These are phyloP conservation scores for Cladochytrium tenue DNA, from an alignment of 371 early-diverging fungal genomes.

Conservation along the genomic window DNA sequence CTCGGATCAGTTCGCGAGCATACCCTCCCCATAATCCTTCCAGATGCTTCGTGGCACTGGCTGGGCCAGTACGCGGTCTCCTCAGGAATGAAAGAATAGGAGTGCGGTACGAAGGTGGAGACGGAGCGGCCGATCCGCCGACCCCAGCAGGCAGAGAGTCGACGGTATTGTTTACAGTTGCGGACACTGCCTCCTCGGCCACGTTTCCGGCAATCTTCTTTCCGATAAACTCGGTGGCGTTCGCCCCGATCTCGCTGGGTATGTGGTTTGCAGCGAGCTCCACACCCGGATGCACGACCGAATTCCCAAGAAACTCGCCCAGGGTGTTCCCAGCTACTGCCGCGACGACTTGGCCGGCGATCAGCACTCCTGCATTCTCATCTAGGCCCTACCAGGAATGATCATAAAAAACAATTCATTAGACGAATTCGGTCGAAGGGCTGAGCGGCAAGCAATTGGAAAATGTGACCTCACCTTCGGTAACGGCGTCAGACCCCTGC, in stretches of 20 bases:
- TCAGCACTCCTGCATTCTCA: slow-evolving; percentile 10
- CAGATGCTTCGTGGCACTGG: slow-evolving; percentile 11
- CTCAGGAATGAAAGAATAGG: slow-evolving; percentile 1
- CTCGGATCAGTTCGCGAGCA: not conserved
- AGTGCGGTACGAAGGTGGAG: not conserved
- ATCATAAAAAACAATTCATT: too few relatives aligned
- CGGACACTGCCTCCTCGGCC: slow-evolving; percentile 4
- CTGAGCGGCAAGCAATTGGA: not conserved
- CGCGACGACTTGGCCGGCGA: slow-evolving; percentile 17
- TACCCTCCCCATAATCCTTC: slow-evolving; percentile 14
- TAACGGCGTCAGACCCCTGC: slow-evolving; percentile 12
- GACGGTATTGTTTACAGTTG: not conserved
- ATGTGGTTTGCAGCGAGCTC: slow-evolving; percentile 1
- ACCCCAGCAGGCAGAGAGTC: not conserved
- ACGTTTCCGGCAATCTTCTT: slow-evolving; percentile 8
- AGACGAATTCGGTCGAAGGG: too few relatives aligned
- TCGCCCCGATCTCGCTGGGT: slow-evolving; percentile 1
- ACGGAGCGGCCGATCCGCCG: not conserved
- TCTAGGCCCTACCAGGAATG: slow-evolving; percentile 9
- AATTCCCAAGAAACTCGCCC: slow-evolving; percentile 6
- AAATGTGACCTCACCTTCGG: slow-evolving; percentile 9
- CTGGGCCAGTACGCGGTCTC: slow-evolving; percentile 1
- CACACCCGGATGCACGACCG: slow-evolving; percentile 9
- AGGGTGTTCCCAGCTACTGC: slow-evolving; percentile 14
- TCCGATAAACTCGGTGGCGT: slow-evolving; percentile 10